Evolutionary conservation across 148 eudicot genomes (phyloP).

Genomic region (Talinum fruticosum): DNA sequence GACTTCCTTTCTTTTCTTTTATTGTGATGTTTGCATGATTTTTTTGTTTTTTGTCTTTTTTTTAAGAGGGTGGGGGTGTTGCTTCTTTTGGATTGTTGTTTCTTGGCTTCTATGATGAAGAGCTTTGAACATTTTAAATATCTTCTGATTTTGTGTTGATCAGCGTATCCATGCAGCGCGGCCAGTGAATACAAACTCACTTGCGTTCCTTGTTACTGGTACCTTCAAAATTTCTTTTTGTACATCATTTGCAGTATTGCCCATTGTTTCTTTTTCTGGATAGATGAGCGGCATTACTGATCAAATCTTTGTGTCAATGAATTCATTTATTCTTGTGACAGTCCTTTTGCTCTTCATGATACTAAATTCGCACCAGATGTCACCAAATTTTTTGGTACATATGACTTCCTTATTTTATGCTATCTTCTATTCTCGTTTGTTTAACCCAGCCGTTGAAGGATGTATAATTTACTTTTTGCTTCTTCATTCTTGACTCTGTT

Average conservation of each 20-base stretch:
- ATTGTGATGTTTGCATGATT: too few relatives aligned
- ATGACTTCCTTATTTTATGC: neutral
- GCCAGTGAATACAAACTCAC: conserved; percentile 80
- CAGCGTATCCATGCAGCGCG: conserved; percentile 87
- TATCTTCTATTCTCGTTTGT: conserved; percentile 7
- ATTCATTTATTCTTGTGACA: conserved; percentile 25
- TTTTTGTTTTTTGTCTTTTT: too few relatives aligned
- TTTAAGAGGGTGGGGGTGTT: neutral
- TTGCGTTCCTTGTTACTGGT: conserved; percentile 95
- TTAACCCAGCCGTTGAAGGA: neutral
- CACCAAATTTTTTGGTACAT: conserved; percentile 87
- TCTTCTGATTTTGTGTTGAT: conserved; percentile 19
- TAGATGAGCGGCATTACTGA: neutral
- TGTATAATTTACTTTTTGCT: conserved; percentile 8
- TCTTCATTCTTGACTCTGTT: neutral
- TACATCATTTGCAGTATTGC: neutral
- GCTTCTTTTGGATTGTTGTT: neutral
- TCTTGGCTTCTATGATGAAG: conserved; percentile 8
- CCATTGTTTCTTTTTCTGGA: neutral
- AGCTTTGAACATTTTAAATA: neutral
- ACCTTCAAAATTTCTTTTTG: conserved; percentile 1
- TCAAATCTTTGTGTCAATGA: neutral
- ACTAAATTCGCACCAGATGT: conserved; percentile 88
- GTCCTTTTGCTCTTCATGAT: conserved; percentile 90
- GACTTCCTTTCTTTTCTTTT: too few relatives aligned